Conservation (phyloP, 2,329 filamentous ascomycete genomes). For the Neurospora sp. region DNA sequence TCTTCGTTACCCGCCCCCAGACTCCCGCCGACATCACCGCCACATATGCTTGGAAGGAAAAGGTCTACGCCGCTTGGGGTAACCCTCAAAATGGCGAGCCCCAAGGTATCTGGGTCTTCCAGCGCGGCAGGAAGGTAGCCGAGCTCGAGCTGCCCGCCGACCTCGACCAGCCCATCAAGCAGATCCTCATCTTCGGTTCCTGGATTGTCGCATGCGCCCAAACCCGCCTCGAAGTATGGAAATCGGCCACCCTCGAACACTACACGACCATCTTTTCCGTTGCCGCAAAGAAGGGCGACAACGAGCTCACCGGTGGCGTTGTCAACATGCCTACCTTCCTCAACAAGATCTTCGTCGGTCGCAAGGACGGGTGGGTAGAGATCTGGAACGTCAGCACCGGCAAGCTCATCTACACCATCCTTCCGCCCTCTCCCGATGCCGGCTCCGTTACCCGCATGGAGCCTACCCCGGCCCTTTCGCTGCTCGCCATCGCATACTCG, state of each 20-base stretch:
- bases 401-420: slow-evolving; percentile 82
- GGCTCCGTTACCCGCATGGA: slow-evolving; percentile 82
- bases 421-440: slow-evolving; percentile 61
- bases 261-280: slow-evolving; percentile 72
- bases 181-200: slow-evolving; percentile 74
- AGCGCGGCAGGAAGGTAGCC: slow-evolving; percentile 75
- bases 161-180: slow-evolving; percentile 59
- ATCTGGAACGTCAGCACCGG: slow-evolving; percentile 96
- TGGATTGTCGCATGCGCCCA: slow-evolving; percentile 78
- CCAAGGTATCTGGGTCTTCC: slow-evolving; percentile 81
- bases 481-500: slow-evolving; percentile 81
- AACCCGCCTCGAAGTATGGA: slow-evolving; percentile 82
- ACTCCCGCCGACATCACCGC: slow-evolving; percentile 81
- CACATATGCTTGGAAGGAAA: slow-evolving; percentile 77
- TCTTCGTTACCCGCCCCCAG: slow-evolving; percentile 87
- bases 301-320: slow-evolving; percentile 66
- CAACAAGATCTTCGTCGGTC: slow-evolving; percentile 89
- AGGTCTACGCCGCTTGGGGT: slow-evolving; percentile 84
- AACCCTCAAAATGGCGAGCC: slow-evolving; percentile 38
- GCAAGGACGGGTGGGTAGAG: slow-evolving; percentile 80
- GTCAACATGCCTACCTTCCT: slow-evolving; percentile 88
- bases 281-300: slow-evolving; percentile 45
- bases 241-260: slow-evolving; percentile 70
- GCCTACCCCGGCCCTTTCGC: slow-evolving; percentile 70
- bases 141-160: slow-evolving; percentile 61